A percentile compares a stretch with the other conserved stretches of the same genome.
These are phyloP conservation scores for bread wheat (Triticum aestivum) DNA, from an alignment of 176 grass and related monocot species.

Conservation along the genomic window DNA sequence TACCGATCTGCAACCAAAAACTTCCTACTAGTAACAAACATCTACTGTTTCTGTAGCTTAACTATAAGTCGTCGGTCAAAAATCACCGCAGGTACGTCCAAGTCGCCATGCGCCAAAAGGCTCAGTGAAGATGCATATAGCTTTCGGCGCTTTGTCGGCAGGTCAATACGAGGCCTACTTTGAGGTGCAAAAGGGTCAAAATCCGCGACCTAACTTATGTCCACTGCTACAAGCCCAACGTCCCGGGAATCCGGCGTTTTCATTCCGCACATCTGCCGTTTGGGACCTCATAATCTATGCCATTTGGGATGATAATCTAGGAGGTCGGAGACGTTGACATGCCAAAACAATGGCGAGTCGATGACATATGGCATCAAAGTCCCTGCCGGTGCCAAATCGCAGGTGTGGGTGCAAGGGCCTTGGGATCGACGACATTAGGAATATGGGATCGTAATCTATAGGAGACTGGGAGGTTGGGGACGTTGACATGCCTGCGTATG, in stretches of 20 bases:
- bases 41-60: too few species aligned
- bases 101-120: neutral
- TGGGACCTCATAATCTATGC: constrained; percentile 6
- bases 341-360: neutral
- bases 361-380: constrained; percentile 7
- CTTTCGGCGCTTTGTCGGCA: constrained; percentile 27
- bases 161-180: constrained; percentile 15
- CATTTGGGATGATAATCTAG: neutral
- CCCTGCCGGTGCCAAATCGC: neutral
- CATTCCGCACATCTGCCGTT: neutral
- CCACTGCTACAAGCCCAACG: neutral
- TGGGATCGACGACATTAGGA: neutral
- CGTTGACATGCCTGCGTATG: neutral
- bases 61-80: neutral
- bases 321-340: constrained; percentile 16
- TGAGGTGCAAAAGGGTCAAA: neutral
- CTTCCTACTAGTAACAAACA: too few species aligned
- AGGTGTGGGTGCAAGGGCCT: neutral
- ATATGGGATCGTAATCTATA: neutral
- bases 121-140: neutral
- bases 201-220: neutral
- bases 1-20: too few species aligned
- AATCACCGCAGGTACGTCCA: neutral
- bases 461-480: constrained; percentile 2
- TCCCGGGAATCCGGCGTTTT: neutral